Percentiles rank a stretch among this genome's conserved stretches.
Evolutionary conservation across 176 grass and related monocot genomes (phyloP).

Genomic region (Carex parvula): DNA sequence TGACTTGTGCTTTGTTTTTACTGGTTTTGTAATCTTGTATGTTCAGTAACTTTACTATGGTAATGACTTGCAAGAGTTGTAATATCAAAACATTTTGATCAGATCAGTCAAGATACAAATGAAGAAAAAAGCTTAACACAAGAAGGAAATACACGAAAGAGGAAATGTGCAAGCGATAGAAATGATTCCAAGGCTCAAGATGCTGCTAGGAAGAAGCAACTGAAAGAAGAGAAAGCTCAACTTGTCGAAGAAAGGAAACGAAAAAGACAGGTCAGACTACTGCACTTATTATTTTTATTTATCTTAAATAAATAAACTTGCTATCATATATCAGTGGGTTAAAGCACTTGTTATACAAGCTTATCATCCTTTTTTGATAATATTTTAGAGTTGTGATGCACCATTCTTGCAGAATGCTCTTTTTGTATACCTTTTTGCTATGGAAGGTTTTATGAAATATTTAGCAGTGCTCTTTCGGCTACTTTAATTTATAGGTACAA

Average conservation of each 20-base stretch:
- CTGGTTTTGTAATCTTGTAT: background rate
- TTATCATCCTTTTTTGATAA: background rate
- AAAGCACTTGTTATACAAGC: background rate
- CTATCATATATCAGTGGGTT: background rate
- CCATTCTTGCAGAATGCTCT: background rate
- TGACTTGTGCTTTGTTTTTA: background rate
- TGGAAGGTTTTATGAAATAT: background rate
- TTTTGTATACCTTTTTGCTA: background rate
- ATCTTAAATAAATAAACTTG: background rate
- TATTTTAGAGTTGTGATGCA: background rate
- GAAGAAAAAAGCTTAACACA: constrained; percentile 17
- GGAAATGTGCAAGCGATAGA: constrained; percentile 1
- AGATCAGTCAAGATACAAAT: constrained; percentile 20
- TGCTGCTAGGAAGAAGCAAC: constrained; percentile 23
- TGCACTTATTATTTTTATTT: constrained; percentile 13
- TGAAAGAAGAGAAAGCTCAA: constrained; percentile 50
- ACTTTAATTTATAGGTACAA: background rate
- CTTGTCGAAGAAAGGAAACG: constrained; percentile 45
- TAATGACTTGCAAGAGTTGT: background rate
- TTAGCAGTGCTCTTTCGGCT: no score
- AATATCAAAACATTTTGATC: background rate
- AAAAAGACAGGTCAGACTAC: constrained; percentile 7
- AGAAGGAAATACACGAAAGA: constrained; percentile 12
- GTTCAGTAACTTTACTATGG: background rate
- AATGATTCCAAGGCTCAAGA: constrained; percentile 4